Base-by-base conservation (phyloP, 768 basidiomycete species). In the Tricholoma flavovirens region DNA sequence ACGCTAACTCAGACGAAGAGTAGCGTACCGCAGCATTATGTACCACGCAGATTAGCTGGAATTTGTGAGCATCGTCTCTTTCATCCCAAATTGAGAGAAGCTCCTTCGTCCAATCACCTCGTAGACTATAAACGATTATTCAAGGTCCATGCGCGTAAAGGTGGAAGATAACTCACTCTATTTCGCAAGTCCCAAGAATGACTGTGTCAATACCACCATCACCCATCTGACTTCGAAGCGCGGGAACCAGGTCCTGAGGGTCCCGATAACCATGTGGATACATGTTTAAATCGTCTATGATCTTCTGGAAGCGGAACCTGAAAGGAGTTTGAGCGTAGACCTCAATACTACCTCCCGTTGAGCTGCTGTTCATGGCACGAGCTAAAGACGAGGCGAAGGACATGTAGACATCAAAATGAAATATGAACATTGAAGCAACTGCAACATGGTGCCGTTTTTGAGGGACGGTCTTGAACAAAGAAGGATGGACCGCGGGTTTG, bases 181-280 rank as follows among this genome's bases (percentile, higher is more conserved):
- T 53, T 59, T 78, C 76, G 60, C 76, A 78, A n/a, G 75, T 77
- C n/a, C 75, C 75, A 1, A 77, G 62, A 6, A 77, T 60, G 17
- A 78, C 60, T 51, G 75, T 22, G 56, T 75, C 75, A n/a, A 74
- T 65, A n/a, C 62, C 64, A 32, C 60, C 60, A 21, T 62, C 60
- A 2, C 57, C 64, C 32, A 49, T 58, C 22, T 63, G 57, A 30
- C 49, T 53, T 30, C 60, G 60, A 10, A 75, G 49, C 21, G 66
- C 66, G 1, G 64, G 51, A 3, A 72, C 48, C 17, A 77, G 60
- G 12, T 67, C 59, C 4, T 66, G 64, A 2, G 66, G 60, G 2
- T 56, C 45, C 19, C 62, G 58, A n/a, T 66, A 63, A 8, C 61
- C 46, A 1, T 72, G 69, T 22, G 62, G 64, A 61, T 73, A 73